phyloP scores from a whole-genome alignment of 2,329 filamentous ascomycete species.

The Claviceps sp. region DNA sequence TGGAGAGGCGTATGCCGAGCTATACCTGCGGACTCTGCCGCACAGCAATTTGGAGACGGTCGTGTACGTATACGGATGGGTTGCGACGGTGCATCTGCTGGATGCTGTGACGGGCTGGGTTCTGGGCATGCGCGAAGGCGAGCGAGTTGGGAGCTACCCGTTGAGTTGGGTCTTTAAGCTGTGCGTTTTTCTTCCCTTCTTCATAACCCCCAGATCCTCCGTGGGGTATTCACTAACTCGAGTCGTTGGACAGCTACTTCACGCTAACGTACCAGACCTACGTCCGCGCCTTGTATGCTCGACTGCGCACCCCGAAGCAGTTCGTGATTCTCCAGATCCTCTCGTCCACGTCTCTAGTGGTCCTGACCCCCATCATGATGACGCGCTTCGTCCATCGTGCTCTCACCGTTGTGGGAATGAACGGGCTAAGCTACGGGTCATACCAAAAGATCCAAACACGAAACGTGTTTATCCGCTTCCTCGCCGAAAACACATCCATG shows the following conservation, averaged over 20 bases:
- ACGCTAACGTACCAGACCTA: slow-evolving; percentile 60
- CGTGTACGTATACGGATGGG: slow-evolving; percentile 58
- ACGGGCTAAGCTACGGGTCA: slow-evolving; percentile 43
- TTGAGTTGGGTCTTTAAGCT: slow-evolving; percentile 59
- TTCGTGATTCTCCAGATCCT: slow-evolving; percentile 53
- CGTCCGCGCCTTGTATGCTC: slow-evolving; percentile 54
- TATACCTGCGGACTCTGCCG: slow-evolving; percentile 52
- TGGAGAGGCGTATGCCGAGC: slow-evolving; percentile 56
- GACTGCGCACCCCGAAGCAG: slow-evolving; percentile 49
- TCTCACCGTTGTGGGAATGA: slow-evolving; percentile 40
- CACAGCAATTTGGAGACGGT: slow-evolving; percentile 54
- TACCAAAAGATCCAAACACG: slow-evolving; percentile 54
- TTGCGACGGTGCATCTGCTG: slow-evolving; percentile 50
- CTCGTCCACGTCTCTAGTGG: slow-evolving; percentile 48
- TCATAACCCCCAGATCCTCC: neutral
- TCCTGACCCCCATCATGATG: slow-evolving; percentile 52
- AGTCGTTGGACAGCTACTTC: slow-evolving; percentile 36
- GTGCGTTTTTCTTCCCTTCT: slow-evolving; percentile 24
- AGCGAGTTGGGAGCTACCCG: slow-evolving; percentile 56
- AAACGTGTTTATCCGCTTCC: slow-evolving; percentile 53
- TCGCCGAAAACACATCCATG: slow-evolving; percentile 57
- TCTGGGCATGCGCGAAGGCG: slow-evolving; percentile 49
- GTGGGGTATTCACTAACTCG: slow-evolving; percentile 1
- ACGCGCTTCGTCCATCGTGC: slow-evolving; percentile 43
- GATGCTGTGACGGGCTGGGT: slow-evolving; percentile 55